Conservation (phyloP, 116 monocot genomes). For the Dioscorea cayenensis region DNA sequence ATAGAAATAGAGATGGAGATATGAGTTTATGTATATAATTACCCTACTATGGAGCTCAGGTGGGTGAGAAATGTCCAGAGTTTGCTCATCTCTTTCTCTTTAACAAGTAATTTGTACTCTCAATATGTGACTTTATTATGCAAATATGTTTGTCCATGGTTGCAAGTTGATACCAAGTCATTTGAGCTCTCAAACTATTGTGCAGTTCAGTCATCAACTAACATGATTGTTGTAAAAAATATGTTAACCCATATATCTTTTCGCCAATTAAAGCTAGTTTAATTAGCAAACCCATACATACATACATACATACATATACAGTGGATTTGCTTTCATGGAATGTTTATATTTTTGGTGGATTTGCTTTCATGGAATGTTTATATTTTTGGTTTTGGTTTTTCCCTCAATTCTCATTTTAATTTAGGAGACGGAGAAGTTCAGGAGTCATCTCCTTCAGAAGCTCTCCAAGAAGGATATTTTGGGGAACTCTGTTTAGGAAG, state of each 20-base stretch:
- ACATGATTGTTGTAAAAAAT: too few relatives aligned
- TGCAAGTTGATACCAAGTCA: too few relatives aligned
- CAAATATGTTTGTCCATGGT: too few relatives aligned
- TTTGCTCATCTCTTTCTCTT: constrained; percentile 29
- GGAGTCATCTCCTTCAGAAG: constrained; percentile 42
- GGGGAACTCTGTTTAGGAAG: constrained; percentile 51
- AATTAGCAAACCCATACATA: too few relatives aligned
- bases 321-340: neutral
- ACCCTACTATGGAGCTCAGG: constrained; percentile 63
- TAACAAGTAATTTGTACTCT: too few relatives aligned
- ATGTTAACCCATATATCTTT: too few relatives aligned
- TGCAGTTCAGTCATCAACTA: too few relatives aligned
- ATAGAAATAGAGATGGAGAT: too few relatives aligned
- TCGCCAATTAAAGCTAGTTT: too few relatives aligned
- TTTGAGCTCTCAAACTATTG: too few relatives aligned
- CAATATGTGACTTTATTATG: too few relatives aligned
- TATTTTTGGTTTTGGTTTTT: neutral
- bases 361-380: neutral
- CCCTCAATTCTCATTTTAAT: neutral
- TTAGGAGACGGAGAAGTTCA: constrained; percentile 78
- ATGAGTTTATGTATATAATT: neutral
- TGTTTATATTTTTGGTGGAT: neutral
- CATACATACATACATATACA: too few relatives aligned
- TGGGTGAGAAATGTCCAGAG: constrained; percentile 59
- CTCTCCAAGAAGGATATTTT: constrained; percentile 74